Evolutionary conservation across 2,329 filamentous ascomycete species (phyloP), one percentile per base, ranked within the genome.

Genomic region (Aspergillus spinulosporus): DNA sequence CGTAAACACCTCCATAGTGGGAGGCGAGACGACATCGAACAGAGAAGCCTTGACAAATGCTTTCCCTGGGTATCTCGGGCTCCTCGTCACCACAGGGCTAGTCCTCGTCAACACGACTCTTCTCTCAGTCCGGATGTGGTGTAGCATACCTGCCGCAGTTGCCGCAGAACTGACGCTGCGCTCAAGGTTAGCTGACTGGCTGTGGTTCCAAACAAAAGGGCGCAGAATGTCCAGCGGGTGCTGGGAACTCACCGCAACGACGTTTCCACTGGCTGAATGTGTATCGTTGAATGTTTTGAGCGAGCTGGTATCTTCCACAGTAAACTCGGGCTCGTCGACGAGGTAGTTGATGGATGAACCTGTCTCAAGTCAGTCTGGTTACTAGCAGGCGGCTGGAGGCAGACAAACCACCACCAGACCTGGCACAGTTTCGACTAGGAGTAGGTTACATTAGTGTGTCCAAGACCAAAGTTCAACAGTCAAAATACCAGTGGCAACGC

Each of bases 401-500:
- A 37, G 3, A 49, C 46, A 37, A 2, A 49, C 46, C 46, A 12
- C 46, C 46, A 12, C 46, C 46, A 14, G 46, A 49, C 39, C 46
- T 49, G 11, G 32, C 46, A 4, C 46, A 49, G 34, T 49, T 26
- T 5, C 46, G 9, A 26, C 46, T 49, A 11, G n/a, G 5, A 37
- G 4, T n/a, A 6, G 21, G 21, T 21, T 21, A 21, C 21, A 53
- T 40, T 14, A 14, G 44, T 34, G 4, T 49, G 36, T 34, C 39
- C 21, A 21, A 21, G 21, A 21, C 21, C 21, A 21, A 21, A 21
- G 21, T 21, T 21, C 21, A 21, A 21, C 21, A 21, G 21, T 21
- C 21, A 21, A 21, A 21, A 15, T 57, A 57, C 55, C 55, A 57
- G 26, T 54, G 34, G 37, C 55, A 57, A 14, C 37, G 7, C 4